Evolutionary conservation across 768 basidiomycete genomes (phyloP).

Genomic region (Cyathus striatus): DNA sequence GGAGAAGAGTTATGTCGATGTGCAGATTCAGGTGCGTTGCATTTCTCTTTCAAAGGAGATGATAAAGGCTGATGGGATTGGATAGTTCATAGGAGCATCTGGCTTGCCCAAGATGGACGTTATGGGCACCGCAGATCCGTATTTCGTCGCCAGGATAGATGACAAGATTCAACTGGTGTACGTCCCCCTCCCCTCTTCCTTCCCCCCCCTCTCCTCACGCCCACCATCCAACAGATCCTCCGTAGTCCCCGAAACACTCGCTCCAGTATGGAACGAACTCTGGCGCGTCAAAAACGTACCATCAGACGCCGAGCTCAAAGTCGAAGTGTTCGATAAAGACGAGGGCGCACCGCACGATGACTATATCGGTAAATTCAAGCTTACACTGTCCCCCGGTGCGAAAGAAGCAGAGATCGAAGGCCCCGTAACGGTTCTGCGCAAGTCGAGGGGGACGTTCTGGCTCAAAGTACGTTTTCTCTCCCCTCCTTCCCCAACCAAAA

Average conservation of each 20-base stretch:
- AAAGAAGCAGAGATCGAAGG: constrained; percentile 64
- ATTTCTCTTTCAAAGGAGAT: too few species aligned
- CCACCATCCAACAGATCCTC: constrained; percentile 66
- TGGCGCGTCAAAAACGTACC: constrained; percentile 78
- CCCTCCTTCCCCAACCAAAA: too few species aligned
- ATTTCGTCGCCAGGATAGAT: constrained; percentile 67
- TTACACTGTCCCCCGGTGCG: constrained; percentile 45
- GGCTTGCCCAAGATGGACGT: constrained; percentile 69
- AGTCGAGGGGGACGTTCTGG: constrained; percentile 59
- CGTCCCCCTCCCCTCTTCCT: too few species aligned
- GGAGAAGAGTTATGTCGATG: constrained; percentile 43
- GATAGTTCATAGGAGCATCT: constrained; percentile 66
- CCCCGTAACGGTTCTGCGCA: constrained; percentile 39
- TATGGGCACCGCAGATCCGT: constrained; percentile 60
- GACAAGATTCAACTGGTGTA: constrained; percentile 57
- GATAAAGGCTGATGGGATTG: background rate
- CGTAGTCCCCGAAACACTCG: constrained; percentile 48
- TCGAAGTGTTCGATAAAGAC: constrained; percentile 71
- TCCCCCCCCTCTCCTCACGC: too few species aligned
- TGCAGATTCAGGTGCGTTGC: constrained; percentile 46
- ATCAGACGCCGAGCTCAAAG: constrained; percentile 45
- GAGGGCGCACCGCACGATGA: constrained; percentile 52
- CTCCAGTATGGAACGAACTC: constrained; percentile 72
- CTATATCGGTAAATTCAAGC: constrained; percentile 59
- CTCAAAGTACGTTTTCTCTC: constrained; percentile 42